These are phyloP conservation scores for Psidium friedrichsthalianum DNA, from an alignment of 345 rosid genomes.

Conservation along the genomic window DNA sequence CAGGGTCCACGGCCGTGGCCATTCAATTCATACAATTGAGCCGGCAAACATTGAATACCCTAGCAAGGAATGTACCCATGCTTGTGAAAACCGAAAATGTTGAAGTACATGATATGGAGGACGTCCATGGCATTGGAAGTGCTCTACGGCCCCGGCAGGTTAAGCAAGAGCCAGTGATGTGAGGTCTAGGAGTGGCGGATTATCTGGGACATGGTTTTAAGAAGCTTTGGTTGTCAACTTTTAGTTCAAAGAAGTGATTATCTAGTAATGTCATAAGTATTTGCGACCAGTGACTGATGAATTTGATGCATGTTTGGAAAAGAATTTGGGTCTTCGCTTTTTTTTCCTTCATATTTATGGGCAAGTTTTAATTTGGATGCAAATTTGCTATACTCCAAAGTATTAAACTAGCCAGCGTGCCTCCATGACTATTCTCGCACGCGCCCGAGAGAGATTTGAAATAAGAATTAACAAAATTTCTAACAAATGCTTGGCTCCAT, in stretches of 20 bases:
- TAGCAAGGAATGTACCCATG: not conserved
- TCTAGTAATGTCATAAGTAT: not conserved
- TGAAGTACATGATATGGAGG: not conserved
- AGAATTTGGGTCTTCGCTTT: not conserved
- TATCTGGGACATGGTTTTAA: not conserved
- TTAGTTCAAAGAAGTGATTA: not conserved
- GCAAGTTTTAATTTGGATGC: not conserved
- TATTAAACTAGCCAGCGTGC: not conserved
- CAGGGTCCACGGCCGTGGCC: not conserved
- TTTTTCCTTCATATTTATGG: not conserved
- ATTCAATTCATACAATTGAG: not conserved
- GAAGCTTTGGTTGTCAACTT: too few species aligned
- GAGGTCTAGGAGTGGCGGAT: not conserved
- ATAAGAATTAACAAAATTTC: too few species aligned
- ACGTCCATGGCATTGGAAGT: not conserved
- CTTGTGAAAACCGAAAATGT: not conserved
- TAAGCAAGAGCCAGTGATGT: not conserved
- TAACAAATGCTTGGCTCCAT: too few species aligned
- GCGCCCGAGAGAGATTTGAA: too few species aligned
- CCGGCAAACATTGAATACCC: not conserved
- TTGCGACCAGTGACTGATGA: not conserved
- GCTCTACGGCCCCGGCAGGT: not conserved
- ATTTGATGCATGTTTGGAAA: not conserved
- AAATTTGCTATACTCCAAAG: not conserved
- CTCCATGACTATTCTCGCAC: not conserved